These are phyloP conservation scores for Penicillium macrosclerotiorum DNA, from an alignment of 495 filamentous ascomycete genomes.

Conservation along the genomic window DNA sequence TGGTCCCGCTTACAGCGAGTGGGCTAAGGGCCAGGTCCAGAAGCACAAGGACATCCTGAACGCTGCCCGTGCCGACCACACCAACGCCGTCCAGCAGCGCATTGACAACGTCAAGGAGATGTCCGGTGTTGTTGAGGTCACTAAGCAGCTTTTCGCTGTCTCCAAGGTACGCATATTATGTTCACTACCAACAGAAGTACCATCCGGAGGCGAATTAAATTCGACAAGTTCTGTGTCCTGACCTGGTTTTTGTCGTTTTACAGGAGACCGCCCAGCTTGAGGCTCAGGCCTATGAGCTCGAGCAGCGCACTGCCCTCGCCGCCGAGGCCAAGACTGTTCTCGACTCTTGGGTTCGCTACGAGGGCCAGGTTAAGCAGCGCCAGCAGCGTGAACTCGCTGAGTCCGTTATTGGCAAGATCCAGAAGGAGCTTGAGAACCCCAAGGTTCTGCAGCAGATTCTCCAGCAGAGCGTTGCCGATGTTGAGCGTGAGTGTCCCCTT, in stretches of 20 bases:
- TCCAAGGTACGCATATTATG: conserved; percentile 69
- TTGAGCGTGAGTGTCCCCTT: conserved; percentile 76
- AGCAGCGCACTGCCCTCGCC: conserved; percentile 88
- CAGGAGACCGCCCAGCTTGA: conserved; percentile 97
- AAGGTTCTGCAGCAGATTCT: conserved; percentile 93
- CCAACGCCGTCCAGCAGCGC: conserved; percentile 85
- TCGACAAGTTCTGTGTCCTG: neutral
- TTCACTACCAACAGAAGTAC: neutral
- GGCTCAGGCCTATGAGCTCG: conserved; percentile 91
- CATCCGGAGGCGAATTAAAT: neutral
- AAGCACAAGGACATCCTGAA: conserved; percentile 94
- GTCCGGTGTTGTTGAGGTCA: conserved; percentile 88
- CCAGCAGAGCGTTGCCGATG: conserved; percentile 88
- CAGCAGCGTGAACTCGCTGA: conserved; percentile 96
- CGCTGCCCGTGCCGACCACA: conserved; percentile 89
- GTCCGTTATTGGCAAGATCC: conserved; percentile 88
- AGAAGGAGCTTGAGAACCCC: conserved; percentile 97
- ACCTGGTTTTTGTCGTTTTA: conserved; percentile 14
- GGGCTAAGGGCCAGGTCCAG: conserved; percentile 80
- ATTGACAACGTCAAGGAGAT: conserved; percentile 93
- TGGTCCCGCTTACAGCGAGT: conserved; percentile 86
- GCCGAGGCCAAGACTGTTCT: conserved; percentile 91
- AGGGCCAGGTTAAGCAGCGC: conserved; percentile 96
- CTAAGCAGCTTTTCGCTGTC: conserved; percentile 94
- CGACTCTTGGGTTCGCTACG: conserved; percentile 98